Evolutionary conservation across 106 monocot genomes (phyloP), one percentile per base, ranked within the genome.

Genomic region (Chionographis japonica): DNA sequence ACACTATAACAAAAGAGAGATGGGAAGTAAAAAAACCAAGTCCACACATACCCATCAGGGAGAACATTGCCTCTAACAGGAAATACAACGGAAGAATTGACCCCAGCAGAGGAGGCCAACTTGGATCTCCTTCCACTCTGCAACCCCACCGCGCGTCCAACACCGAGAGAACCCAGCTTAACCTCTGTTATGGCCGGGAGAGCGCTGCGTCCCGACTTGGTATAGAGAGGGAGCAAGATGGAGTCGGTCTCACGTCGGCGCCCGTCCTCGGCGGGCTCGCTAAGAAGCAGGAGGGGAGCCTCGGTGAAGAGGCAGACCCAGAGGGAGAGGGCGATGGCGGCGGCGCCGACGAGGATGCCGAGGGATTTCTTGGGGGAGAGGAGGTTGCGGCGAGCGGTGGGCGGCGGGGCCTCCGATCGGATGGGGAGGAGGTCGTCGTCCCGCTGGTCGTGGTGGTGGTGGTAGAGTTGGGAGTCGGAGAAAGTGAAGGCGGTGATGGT

Each of bases 241-340:
- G 54, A 52, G 52, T 61, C 53, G 13, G 51, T 17, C 49, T 65
- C 49, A n/a, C 42, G 16, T 2, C 61, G 72, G 40, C 62, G 53
- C 0, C 9, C 52, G 5, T 52, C 62, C 53, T 72, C 63, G 36
- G 40, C 0, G 6, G 50, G 6, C 3, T 4, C n/a, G 39, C 27
- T 5, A 19, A 72, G 55, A 12, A 72, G 63, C 72, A 63, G 63
- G 52, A 51, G 35, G 8, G 72, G 72, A 4, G 40, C 63, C 40
- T 72, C 62, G 54, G 72, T 63, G 54, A 53, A 56, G 40, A 72
- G 53, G 72, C 72, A 54, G 52, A 55, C 49, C 72, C 72, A 72
- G 40, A 72, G 51, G 39, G 72, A 40, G 54, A 55, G 18, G 50
- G 46, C 15, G 61, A 72, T 14, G 3, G 63, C 15, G 19, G 63